These are phyloP conservation scores for Hypoxylon sp. DNA, from an alignment of 2,329 filamentous ascomycete genomes.

Conservation along the genomic window DNA sequence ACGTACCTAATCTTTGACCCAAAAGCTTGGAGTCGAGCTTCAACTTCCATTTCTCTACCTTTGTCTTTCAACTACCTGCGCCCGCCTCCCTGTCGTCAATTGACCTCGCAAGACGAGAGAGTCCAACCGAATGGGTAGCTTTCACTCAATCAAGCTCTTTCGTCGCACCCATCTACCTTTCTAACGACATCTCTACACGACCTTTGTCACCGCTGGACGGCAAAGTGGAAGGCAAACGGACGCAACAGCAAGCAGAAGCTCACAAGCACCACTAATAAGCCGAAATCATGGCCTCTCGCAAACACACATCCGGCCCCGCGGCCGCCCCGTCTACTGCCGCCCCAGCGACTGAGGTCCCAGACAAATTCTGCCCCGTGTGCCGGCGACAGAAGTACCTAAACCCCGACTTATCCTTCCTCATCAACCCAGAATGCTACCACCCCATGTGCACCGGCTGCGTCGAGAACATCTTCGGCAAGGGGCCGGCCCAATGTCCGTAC, in stretches of 20 bases:
- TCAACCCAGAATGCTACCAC: slow-evolving; percentile 99
- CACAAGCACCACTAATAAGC: slow-evolving; percentile 2
- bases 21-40: slow-evolving; percentile 15
- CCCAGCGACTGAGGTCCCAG: slow-evolving; percentile 52
- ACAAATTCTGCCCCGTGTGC: slow-evolving; percentile 95
- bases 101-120: slow-evolving; percentile 6
- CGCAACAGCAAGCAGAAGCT: not conserved
- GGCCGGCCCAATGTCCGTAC: slow-evolving; percentile 92
- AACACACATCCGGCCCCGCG: slow-evolving; percentile 44
- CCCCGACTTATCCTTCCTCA: slow-evolving; percentile 91
- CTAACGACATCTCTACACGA: slow-evolving; percentile 9
- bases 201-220: slow-evolving; percentile 8
- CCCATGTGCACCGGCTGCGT: slow-evolving; percentile 98
- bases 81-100: not conserved
- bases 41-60: slow-evolving; percentile 16
- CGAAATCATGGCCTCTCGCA: slow-evolving; percentile 57
- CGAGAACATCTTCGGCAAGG: slow-evolving; percentile 91
- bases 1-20: slow-evolving; percentile 16
- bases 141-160: slow-evolving; percentile 3
- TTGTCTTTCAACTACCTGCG: not conserved
- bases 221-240: not conserved
- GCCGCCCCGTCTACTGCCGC: slow-evolving; percentile 42
- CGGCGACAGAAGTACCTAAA: slow-evolving; percentile 97
- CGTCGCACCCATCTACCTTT: slow-evolving; percentile 19
- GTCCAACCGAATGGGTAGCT: slow-evolving; percentile 24